phyloP scores from a whole-genome alignment of 1,139 yeast species.

The Pneumocystis carinii region DNA sequence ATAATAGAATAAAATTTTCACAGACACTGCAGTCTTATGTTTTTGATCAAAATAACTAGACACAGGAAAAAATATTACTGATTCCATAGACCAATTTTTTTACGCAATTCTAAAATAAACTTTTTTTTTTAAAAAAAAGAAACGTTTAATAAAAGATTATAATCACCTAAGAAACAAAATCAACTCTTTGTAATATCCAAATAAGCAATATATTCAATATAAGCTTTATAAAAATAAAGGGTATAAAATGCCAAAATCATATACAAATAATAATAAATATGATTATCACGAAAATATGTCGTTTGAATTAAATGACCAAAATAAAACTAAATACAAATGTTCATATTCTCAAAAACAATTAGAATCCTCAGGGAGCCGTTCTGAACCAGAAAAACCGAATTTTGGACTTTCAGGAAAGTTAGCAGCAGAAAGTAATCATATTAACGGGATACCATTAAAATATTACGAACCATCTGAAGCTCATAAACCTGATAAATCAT shows the following conservation, averaged over 20 bases:
- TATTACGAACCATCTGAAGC: conserved; percentile 35
- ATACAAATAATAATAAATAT: neutral
- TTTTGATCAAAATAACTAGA: neutral
- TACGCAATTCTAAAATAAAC: neutral
- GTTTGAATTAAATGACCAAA: neutral
- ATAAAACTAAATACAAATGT: neutral
- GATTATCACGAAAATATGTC: neutral
- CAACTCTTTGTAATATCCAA: neutral
- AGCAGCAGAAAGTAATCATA: conserved; percentile 31
- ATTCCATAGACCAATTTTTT: neutral
- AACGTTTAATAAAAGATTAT: neutral
- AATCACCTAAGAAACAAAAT: neutral
- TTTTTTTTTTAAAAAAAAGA: neutral
- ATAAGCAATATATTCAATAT: neutral
- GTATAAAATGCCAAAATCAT: neutral
- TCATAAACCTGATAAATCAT: conserved; percentile 23
- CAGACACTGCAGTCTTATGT: neutral
- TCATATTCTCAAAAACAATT: neutral
- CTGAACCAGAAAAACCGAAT: conserved; percentile 24
- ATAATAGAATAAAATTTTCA: neutral
- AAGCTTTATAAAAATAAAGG: neutral
- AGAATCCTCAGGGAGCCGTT: conserved; percentile 9
- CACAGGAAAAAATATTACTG: neutral
- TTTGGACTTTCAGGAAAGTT: conserved; percentile 34
- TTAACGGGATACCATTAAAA: conserved; percentile 29